Conservation (phyloP, 2,329 filamentous ascomycete genomes). For the Davidsoniella neocaledoniae region DNA sequence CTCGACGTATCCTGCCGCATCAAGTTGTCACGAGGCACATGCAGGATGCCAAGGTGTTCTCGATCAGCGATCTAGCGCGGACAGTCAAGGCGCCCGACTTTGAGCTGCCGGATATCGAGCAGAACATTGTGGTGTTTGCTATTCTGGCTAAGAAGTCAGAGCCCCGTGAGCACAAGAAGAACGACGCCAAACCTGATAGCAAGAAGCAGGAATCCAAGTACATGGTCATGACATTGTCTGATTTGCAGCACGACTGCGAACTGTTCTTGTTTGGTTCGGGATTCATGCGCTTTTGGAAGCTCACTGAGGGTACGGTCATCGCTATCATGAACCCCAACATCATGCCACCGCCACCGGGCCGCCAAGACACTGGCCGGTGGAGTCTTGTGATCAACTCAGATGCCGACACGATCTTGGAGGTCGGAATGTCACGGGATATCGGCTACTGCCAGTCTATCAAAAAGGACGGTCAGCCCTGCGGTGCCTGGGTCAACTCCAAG, state of each 20-base stretch:
- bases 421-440: constrained; percentile 70
- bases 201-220: constrained; percentile 48
- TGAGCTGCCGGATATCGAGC: constrained; percentile 63
- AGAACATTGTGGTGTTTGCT: constrained; percentile 78
- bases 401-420: constrained; percentile 76
- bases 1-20: constrained; percentile 69
- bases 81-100: constrained; percentile 71
- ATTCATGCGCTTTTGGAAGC: constrained; percentile 84
- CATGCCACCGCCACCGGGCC: constrained; percentile 67
- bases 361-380: constrained; percentile 66
- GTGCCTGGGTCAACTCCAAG: constrained; percentile 70
- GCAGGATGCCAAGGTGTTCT: constrained; percentile 57
- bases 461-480: constrained; percentile 73
- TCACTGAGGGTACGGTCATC: constrained; percentile 78
- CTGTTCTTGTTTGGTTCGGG: constrained; percentile 83
- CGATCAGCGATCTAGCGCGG: constrained; percentile 64
- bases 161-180: constrained; percentile 42
- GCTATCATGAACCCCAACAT: constrained; percentile 84
- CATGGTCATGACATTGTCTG: constrained; percentile 78
- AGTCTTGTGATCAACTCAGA: constrained; percentile 71
- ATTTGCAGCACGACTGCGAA: constrained; percentile 80
- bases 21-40: constrained; percentile 63
- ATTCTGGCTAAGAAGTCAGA: constrained; percentile 80
- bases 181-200: constrained; percentile 22
- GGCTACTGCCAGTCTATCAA: constrained; percentile 75